These are phyloP conservation scores for Miscanthus lutarioriparius DNA, from an alignment of 176 grass and related monocot genomes.

Conservation along the genomic window DNA sequence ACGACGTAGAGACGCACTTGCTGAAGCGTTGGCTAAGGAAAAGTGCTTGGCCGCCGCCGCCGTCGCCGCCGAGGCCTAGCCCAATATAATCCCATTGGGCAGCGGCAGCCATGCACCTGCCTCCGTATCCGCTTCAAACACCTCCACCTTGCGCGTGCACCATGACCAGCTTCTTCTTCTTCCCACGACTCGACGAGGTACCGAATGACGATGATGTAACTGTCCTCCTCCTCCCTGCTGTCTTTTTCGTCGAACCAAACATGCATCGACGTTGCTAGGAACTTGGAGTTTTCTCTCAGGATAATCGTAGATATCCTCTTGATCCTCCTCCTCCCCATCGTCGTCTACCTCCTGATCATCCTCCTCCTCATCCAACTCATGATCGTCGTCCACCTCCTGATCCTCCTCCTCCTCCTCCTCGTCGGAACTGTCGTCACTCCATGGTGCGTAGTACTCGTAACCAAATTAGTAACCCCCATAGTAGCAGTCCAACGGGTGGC, in stretches of 20 bases:
- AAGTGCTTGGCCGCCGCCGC: not conserved
- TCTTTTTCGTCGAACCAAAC: not conserved
- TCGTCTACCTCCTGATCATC: no score
- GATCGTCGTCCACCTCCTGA: no score
- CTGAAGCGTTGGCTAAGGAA: not conserved
- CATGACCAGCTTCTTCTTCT: not conserved
- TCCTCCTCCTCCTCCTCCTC: not conserved
- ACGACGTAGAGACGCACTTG: not conserved
- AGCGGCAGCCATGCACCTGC: not conserved
- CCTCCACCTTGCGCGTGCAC: no score
- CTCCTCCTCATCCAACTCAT: no score
- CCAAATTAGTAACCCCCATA: no score
- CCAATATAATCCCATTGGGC: not conserved
- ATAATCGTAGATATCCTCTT: no score
- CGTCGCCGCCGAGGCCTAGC: not conserved
- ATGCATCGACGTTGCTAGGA: not conserved
- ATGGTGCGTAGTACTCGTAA: no score
- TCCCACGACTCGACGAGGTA: constrained; percentile 3
- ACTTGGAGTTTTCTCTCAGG: not conserved
- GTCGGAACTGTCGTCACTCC: not conserved
- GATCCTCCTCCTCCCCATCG: no score
- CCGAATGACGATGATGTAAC: not conserved
- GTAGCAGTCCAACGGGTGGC: not conserved
- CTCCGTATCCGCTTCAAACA: no score
- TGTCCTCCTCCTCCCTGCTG: not conserved